A percentile compares a stretch with the other conserved stretches of the same genome.
phyloP scores from a whole-genome alignment of 495 filamentous ascomycete species.

The Lophiostoma macrostomum region DNA sequence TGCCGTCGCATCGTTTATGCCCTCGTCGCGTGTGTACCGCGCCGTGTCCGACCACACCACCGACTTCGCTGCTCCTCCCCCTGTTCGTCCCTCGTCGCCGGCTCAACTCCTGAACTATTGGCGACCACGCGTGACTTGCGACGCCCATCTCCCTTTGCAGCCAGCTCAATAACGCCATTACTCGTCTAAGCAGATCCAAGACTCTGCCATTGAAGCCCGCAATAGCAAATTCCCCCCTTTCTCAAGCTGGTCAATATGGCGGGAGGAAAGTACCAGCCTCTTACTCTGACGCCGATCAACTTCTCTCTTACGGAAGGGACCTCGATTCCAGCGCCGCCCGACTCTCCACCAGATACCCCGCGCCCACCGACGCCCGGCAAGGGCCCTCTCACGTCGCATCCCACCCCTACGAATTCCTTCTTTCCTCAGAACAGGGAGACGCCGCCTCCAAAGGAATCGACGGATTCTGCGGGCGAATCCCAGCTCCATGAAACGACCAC shows the following conservation, averaged over 20 bases:
- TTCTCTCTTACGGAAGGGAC: slow-evolving; percentile 43
- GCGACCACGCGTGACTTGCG: neutral
- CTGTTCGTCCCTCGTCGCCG: slow-evolving; percentile 2
- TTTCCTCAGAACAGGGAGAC: slow-evolving; percentile 10
- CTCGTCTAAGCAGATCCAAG: neutral
- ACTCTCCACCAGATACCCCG: slow-evolving; percentile 34
- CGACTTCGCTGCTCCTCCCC: neutral
- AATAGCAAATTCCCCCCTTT: neutral
- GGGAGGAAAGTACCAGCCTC: slow-evolving; percentile 32
- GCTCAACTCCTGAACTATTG: slow-evolving; percentile 18
- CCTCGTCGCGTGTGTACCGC: neutral
- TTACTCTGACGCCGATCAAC: slow-evolving; percentile 38
- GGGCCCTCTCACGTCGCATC: slow-evolving; percentile 43
- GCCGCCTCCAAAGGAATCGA: slow-evolving; percentile 18
- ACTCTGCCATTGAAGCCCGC: slow-evolving; percentile 8
- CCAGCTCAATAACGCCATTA: neutral
- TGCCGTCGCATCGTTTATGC: slow-evolving; percentile 2
- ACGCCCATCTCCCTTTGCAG: slow-evolving; percentile 1
- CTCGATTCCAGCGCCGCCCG: slow-evolving; percentile 39
- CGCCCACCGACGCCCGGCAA: slow-evolving; percentile 41
- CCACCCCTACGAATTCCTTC: slow-evolving; percentile 27
- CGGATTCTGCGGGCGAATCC: slow-evolving; percentile 9
- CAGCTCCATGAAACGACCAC: slow-evolving; percentile 16
- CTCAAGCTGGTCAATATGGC: slow-evolving; percentile 11
- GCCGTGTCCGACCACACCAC: neutral